Evolutionary conservation across 1,139 yeast genomes (phyloP).

Genomic region (Nadsonia commutata): DNA sequence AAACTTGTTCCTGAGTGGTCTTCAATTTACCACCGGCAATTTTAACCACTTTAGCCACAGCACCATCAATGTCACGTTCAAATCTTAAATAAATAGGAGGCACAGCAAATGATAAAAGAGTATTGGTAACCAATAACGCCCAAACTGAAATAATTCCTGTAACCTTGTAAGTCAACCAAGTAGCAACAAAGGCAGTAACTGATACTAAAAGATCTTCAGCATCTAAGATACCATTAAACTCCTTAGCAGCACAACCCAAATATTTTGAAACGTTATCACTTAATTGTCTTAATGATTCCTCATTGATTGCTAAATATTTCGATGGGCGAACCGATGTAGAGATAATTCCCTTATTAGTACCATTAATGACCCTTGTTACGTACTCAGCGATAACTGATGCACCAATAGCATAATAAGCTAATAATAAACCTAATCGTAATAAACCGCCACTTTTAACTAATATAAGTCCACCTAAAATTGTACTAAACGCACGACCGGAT

Average conservation of each 20-base stretch:
- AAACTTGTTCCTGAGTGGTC: conserved; percentile 40
- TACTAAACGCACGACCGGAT: conserved; percentile 67
- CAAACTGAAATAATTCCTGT: conserved; percentile 68
- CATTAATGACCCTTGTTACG: conserved; percentile 21
- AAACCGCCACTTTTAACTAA: conserved; percentile 58
- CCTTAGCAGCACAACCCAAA: conserved; percentile 19
- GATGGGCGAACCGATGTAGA: conserved; percentile 20
- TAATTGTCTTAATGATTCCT: conserved; percentile 19
- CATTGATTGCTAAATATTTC: conserved; percentile 19
- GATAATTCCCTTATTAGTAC: conserved; percentile 20
- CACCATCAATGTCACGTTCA: conserved; percentile 70
- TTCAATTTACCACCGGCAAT: conserved; percentile 41
- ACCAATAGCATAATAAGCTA: conserved; percentile 24
- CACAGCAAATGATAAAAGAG: conserved; percentile 52
- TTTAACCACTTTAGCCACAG: conserved; percentile 42
- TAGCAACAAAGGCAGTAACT: conserved; percentile 52
- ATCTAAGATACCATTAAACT: conserved; percentile 45
- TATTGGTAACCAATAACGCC: conserved; percentile 42
- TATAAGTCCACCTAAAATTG: conserved; percentile 42
- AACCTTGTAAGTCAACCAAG: conserved; percentile 54
- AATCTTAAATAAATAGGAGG: conserved; percentile 64
- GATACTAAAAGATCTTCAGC: conserved; percentile 57
- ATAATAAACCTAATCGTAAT: conserved; percentile 49
- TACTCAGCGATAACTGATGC: conserved; percentile 20
- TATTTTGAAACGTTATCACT: conserved; percentile 18